Evolutionary conservation across 2,329 filamentous ascomycete genomes (phyloP), one percentile per base, ranked within the genome.

Genomic region (Xylaria polymorpha): DNA sequence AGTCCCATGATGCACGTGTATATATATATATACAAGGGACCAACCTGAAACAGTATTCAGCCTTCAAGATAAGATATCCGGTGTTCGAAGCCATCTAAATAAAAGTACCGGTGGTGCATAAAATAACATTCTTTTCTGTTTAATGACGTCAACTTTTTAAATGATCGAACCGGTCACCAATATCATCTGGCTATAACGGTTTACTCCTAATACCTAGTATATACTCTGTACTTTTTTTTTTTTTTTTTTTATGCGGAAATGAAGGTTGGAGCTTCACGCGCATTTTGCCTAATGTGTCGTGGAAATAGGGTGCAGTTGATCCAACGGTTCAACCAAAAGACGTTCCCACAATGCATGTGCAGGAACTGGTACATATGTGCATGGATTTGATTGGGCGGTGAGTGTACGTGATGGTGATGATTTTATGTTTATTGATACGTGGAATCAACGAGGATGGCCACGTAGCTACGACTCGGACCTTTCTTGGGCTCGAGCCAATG

Each of bases 271-370:
- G 25, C 25, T 29, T 29, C 4, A 4, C 25, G 25, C 25, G 25
- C 35, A 58, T 64, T 59, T 56, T 62, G 59, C 44, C 61, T 61
- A 20, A 64, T 60, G 48, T 60, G 55, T 50, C 20, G 50, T 60
- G 56, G 55, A 68, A 67, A 68, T 68, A 64, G 55, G 44, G 1
- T 41, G 35, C 14, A 22, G 51, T 59, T 20, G 37, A 58, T 55
- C 18, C 20, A 22, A 25, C 53, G n/a, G 61, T 51, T 43, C 3
- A 25, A 12, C 1, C 12, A 53, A 35, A 25, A 51, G 18, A 51
- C 37, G 8, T 55, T 53, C 50, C 22, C 15, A n/a, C 15, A 58
- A 44, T 53, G 25, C 39, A 48, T 44, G 61, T 41, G 51, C 41
- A 37, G n/a, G 44, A 61, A 46, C 15, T 22, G 32, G n/a, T 14